Percentiles rank a stretch among this genome's conserved stretches.
Evolutionary conservation across 495 filamentous ascomycete species (phyloP).

Genomic region (Oleoguttula mirabilis): DNA sequence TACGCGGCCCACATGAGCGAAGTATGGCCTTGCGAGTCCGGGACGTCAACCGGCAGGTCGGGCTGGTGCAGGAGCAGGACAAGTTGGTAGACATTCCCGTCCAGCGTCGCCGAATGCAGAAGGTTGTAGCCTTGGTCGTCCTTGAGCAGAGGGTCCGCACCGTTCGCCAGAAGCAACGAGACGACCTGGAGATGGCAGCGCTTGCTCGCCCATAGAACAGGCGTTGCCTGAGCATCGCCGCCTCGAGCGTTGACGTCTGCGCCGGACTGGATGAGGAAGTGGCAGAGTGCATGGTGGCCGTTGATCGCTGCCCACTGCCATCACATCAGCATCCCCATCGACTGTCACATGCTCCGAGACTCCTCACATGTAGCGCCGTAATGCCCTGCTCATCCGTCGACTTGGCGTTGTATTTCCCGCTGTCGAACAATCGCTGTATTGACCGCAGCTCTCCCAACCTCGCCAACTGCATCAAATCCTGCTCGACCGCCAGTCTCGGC

Average conservation of each 20-base stretch:
- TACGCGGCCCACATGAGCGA: slow-evolving; percentile 97
- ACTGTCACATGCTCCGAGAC: slow-evolving; percentile 3
- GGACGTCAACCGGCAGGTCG: slow-evolving; percentile 81
- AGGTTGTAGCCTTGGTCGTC: slow-evolving; percentile 95
- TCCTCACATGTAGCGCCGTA: slow-evolving; percentile 81
- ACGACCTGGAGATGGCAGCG: slow-evolving; percentile 81
- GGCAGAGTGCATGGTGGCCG: slow-evolving; percentile 92
- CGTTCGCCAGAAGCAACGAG: slow-evolving; percentile 67
- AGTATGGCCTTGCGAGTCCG: slow-evolving; percentile 81
- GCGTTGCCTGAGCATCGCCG: slow-evolving; percentile 84
- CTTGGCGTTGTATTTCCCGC: slow-evolving; percentile 63
- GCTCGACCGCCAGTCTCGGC: slow-evolving; percentile 47
- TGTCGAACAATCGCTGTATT: slow-evolving; percentile 81
- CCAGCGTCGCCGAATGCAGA: slow-evolving; percentile 89
- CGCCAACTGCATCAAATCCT: slow-evolving; percentile 93
- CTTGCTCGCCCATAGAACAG: slow-evolving; percentile 93
- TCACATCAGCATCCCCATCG: slow-evolving; percentile 22
- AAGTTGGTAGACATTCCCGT: slow-evolving; percentile 91
- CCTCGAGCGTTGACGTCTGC: slow-evolving; percentile 91
- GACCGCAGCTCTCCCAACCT: slow-evolving; percentile 71
- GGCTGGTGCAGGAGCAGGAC: slow-evolving; percentile 70
- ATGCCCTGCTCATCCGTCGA: slow-evolving; percentile 84
- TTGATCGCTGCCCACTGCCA: slow-evolving; percentile 96
- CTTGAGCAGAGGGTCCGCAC: slow-evolving; percentile 77
- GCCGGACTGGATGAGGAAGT: slow-evolving; percentile 79